Evolutionary conservation across 73 alveolate species (phyloP).

Genomic region (Diophrys appendiculata): DNA sequence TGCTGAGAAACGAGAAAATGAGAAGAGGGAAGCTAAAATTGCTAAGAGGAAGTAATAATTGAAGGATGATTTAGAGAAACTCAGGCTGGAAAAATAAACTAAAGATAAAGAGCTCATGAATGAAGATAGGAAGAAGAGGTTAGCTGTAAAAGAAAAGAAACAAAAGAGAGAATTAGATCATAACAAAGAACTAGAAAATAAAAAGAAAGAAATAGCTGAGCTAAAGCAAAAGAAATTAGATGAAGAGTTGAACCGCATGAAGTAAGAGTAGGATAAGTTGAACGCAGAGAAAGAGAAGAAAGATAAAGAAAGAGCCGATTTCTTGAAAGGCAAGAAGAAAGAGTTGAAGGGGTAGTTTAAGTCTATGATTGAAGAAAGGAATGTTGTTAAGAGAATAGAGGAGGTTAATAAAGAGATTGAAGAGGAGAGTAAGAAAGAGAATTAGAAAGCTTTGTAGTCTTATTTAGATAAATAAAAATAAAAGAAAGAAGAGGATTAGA

Average conservation of each 20-base stretch:
- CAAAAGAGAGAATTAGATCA: no score
- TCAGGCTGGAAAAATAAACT: no score
- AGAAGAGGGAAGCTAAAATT: not conserved
- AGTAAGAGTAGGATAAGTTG: not conserved
- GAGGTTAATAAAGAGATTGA: constrained; percentile 7
- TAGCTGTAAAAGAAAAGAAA: no score
- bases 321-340: not conserved
- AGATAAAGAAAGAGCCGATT: constrained; percentile 2
- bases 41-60: not conserved
- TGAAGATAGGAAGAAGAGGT: no score
- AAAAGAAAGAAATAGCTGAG: not conserved
- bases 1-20: not conserved
- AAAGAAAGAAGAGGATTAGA: constrained; percentile 5
- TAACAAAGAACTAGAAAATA: constrained; percentile 3
- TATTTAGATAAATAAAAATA: constrained; percentile 18
- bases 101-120: no score
- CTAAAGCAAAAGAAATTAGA: constrained; percentile 3
- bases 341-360: constrained; percentile 10
- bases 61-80: constrained; percentile 13
- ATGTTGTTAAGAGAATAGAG: constrained; percentile 4
- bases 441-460: not conserved
- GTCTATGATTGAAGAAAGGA: not conserved
- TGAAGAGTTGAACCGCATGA: constrained; percentile 8
- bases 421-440: not conserved
- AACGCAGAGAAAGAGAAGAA: constrained; percentile 13